These are phyloP conservation scores for Pseudogymnoascus sp. DNA, from an alignment of 2,329 filamentous ascomycete genomes.

Conservation along the genomic window DNA sequence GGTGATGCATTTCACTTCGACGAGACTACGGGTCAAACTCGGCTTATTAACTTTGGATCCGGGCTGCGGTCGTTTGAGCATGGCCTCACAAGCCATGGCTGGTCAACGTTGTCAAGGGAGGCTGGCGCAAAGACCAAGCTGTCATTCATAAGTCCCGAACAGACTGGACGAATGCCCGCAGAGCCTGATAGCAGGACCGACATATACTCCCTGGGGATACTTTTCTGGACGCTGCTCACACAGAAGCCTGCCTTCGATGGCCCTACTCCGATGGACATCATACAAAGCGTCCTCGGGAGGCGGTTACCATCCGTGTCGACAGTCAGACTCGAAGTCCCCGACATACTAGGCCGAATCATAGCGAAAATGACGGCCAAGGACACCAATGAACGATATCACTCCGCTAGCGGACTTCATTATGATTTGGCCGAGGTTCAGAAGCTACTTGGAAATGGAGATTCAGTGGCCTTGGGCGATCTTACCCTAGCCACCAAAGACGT, in stretches of 20 bases:
- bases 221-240: constrained; percentile 81
- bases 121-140: constrained; percentile 82
- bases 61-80: constrained; percentile 86
- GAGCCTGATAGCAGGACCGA: constrained; percentile 90
- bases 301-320: constrained; percentile 70
- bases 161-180: constrained; percentile 85
- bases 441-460: constrained; percentile 68
- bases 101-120: constrained; percentile 76
- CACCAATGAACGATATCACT: constrained; percentile 82
- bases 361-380: constrained; percentile 89
- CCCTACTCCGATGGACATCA: constrained; percentile 75
- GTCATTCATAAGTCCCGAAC: constrained; percentile 87
- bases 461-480: constrained; percentile 63
- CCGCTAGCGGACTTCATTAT: constrained; percentile 75
- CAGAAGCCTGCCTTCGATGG: constrained; percentile 76
- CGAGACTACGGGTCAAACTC: constrained; percentile 61
- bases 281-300: constrained; percentile 78
- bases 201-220: constrained; percentile 82
- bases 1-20: constrained; percentile 89
- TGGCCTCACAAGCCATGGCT: constrained; percentile 76
- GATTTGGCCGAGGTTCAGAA: constrained; percentile 70
- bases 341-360: constrained; percentile 73
- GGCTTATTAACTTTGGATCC: constrained; percentile 77
- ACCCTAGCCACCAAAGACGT: constrained; percentile 77
- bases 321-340: constrained; percentile 75